These are phyloP conservation scores for sorghum (Sorghum bicolor) DNA, from an alignment of 176 grass and related monocot species.

Conservation along the genomic window DNA sequence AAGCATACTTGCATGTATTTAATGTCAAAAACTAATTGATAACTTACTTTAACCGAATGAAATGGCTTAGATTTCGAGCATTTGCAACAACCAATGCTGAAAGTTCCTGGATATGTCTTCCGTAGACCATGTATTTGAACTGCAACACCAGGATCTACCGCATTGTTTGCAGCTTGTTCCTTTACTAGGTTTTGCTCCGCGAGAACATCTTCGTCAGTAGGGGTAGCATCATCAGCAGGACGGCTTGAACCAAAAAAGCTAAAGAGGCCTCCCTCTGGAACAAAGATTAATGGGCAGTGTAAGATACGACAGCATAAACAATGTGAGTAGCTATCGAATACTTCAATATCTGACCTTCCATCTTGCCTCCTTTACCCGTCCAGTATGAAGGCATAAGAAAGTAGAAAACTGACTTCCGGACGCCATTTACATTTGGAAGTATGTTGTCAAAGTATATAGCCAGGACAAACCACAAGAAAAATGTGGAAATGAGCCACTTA, in stretches of 20 bases:
- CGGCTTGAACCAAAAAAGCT: conserved; percentile 71
- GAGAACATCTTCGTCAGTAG: conserved; percentile 87
- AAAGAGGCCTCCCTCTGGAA: conserved; percentile 77
- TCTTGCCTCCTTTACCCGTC: conserved; percentile 87
- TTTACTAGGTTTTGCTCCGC: conserved; percentile 72
- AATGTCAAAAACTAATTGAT: background rate
- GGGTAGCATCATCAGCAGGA: conserved; percentile 61
- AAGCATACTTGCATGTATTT: background rate
- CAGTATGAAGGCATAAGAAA: conserved; percentile 96
- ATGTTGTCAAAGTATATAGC: conserved; percentile 96
- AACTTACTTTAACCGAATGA: conserved; percentile 90
- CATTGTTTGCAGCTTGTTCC: conserved; percentile 49
- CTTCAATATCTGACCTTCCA: conserved; percentile 48
- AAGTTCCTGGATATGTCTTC: conserved; percentile 85
- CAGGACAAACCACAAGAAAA: conserved; percentile 87
- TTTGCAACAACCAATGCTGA: conserved; percentile 72
- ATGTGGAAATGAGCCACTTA: conserved; percentile 91
- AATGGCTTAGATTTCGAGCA: conserved; percentile 70
- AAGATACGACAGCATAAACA: conserved; percentile 14
- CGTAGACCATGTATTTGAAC: conserved; percentile 80
- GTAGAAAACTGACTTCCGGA: conserved; percentile 86
- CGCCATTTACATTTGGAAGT: conserved; percentile 88
- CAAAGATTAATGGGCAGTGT: conserved; percentile 15
- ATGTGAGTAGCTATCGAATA: conserved; percentile 18
- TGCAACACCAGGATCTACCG: conserved; percentile 60